Evolutionary conservation across 352 stramenopile genomes (phyloP), one percentile per base, ranked within the genome.

Genomic region (Globisporangium canariense): DNA sequence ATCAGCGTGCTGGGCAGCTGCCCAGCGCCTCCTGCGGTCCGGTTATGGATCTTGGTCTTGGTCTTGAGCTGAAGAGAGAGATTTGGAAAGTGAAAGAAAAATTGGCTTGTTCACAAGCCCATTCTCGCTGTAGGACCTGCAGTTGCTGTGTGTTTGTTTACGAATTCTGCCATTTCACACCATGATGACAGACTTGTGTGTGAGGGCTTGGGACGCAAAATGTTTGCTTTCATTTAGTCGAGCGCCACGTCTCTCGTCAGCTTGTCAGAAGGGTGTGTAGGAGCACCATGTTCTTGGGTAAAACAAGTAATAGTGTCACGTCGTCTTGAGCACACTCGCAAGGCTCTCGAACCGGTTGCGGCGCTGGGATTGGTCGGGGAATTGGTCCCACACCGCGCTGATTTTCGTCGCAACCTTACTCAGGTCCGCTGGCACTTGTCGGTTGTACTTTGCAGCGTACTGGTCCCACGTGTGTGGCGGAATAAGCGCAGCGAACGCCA

Each of bases 401-500:
- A 90, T 72, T 32, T 72, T 75, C 2, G 57, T 28, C 10, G 68
- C 58, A 18, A 74, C 58, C 18, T 75, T 77, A 4, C 25, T 64
- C 8, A 92, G 65, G 54, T 90, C 81, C 1, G 66, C 62, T 25
- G 83, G 83, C 38, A 92, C 70, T 0, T 60, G 49, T 2, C 83
- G 81, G 22, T 69, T 59, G 61, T 82, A 86, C 54, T 89, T 83
- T 11, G 79, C 68, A 11, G 79, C 75, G 56, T 92, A 91, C 66
- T 80, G 70, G 9, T 80, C 67, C 86, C 86, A 94, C 53, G 83
- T 75, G 30, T 71, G 74, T 4, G 83, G 83, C 16, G 78, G 72
- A 43, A 94, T 80, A 16, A 94, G 77, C 13, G 86, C 77, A 16
- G 80, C 70, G 66, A 88, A 94, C 10, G 83, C 81, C 16, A 91